Base-by-base conservation (phyloP, 1,284 basidiomycete genomes). In the Cutaneotrichosporon spelunceum region DNA sequence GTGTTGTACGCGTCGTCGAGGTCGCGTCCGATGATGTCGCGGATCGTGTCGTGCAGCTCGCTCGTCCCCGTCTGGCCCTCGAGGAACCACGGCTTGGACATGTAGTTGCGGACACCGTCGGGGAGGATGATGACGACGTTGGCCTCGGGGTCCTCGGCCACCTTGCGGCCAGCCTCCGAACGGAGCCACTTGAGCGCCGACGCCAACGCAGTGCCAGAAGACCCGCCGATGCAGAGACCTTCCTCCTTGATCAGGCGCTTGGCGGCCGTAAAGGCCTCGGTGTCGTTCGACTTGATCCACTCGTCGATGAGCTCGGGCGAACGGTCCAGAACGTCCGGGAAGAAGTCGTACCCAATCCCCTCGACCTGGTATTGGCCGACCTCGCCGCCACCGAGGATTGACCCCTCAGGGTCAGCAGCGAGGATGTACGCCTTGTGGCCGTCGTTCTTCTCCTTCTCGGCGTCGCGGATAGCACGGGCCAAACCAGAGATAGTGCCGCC, bases 31-130 rank as follows among this genome's bases (percentile, higher is more conserved):
- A 66, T 61, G 19, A 59, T 23, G 21, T 34, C 66, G 45, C 57
- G 58, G 59, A 67, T 64, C 60, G 53, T 53, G 44, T 59, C 34
- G 53, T 56, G 54, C n/a, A 64, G 53, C 27, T 49, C 57, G 27
- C 26, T 42, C 45, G 52, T 30, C 30, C 53, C 61, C 10, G 39
- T 42, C 57, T 65, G 61, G 33, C 52, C 52, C 30, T 68, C 67
- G 19, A 79, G 64, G 70, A 79, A 78, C 77, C 77, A 79, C 13
- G 70, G 67, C 65, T 95, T 96, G 80, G 89, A 91, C 86, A 98
- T 95, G 78, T 98, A 98, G 78, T 98, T 98, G 64, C 94, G 85
- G 61, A 97, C 87, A 3, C 92, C 91, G 74, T 99, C 95, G 27
- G 95, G 87, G 47, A 96, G 80, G 44, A 99, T 72, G 4, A 98